Percentiles rank a stretch among this genome's conserved stretches.
These are phyloP conservation scores for Hamigera avellanea DNA, from an alignment of 495 filamentous ascomycete species.

Conservation along the genomic window DNA sequence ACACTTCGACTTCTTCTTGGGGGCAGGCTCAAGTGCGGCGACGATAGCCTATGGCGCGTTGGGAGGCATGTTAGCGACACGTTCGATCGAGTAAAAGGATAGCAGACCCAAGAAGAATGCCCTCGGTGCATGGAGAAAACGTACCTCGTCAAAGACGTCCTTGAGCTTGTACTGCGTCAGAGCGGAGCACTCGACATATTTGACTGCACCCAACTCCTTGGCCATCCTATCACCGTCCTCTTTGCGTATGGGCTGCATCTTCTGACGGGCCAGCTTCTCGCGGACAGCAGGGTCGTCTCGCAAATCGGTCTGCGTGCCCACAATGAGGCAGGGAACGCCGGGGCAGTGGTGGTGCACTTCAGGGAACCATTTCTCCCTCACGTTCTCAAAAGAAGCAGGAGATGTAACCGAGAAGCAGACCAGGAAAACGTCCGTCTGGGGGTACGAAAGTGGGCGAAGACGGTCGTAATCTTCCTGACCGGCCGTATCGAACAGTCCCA, in stretches of 20 bases:
- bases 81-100: not conserved
- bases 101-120: conserved; percentile 2
- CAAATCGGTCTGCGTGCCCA: conserved; percentile 95
- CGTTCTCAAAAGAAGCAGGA: conserved; percentile 98
- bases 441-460: conserved; percentile 90
- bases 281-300: conserved; percentile 78
- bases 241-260: conserved; percentile 82
- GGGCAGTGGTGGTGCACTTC: conserved; percentile 98
- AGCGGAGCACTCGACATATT: conserved; percentile 97
- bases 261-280: conserved; percentile 88
- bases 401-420: conserved; percentile 98
- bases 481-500: conserved; percentile 95
- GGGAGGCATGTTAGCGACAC: conserved; percentile 8
- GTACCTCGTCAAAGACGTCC: conserved; percentile 98
- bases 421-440: conserved; percentile 96
- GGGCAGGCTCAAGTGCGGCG: conserved; percentile 76
- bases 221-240: conserved; percentile 95
- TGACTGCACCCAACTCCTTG: conserved; percentile 88
- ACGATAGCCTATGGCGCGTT: conserved; percentile 59
- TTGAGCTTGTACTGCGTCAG: conserved; percentile 97
- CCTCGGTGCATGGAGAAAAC: no score
- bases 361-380: conserved; percentile 97
- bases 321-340: conserved; percentile 93
- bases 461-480: conserved; percentile 99
- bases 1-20: conserved; percentile 50